Evolutionary conservation across 2,329 filamentous ascomycete species (phyloP), one percentile per base, ranked within the genome.

Genomic region (Teratosphaeriaceae sp.): DNA sequence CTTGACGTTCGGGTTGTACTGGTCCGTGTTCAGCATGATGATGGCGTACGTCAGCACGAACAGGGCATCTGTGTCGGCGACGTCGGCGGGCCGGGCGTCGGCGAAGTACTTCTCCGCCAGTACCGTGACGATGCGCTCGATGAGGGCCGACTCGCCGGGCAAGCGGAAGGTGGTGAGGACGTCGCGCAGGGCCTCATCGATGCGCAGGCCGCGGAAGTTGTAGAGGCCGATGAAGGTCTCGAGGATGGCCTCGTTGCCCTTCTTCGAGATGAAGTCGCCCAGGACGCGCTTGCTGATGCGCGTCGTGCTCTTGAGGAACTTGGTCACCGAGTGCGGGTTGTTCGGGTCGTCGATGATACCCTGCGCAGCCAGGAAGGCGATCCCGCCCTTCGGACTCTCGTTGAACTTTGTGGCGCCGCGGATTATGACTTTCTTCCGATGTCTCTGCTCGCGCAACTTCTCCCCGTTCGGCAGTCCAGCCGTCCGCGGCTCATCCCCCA

Each of bases 1-100:
- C 55, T 79, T 88, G 49, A 97, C 66, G 54, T 96, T 97, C 0
- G 88, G 89, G 58, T 94, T 98, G 64, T 97, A 92, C 57, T 94
- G 85, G 60, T 98, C 92, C 1, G 90, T 96, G 60, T 98, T 98
- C 44, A 98, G 72, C 79, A 98, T 88, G 63, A 98, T 95, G 57
- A 96, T 94, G 27, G 89, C 92, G 61, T 98, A 98, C 0, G 86
- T 90, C 40, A 98, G 72, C 37, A 98, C 80, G 58, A 86, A 98
- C 18, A 92, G 82, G 6, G 88, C 81, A 62, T 98, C 92, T 55
- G 86, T 84, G 58, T 94, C 82, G 5, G 82, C 84, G 49, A 97
- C 81, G 18, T 82, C 84, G 42, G 84, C 78, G 0, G 85, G 83
- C 20, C 79, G 75, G 5, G 77, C 79, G 46, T 78, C 79, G 7